Evolutionary conservation across 2,329 filamentous ascomycete genomes (phyloP).

Genomic region (Nemania serpens): DNA sequence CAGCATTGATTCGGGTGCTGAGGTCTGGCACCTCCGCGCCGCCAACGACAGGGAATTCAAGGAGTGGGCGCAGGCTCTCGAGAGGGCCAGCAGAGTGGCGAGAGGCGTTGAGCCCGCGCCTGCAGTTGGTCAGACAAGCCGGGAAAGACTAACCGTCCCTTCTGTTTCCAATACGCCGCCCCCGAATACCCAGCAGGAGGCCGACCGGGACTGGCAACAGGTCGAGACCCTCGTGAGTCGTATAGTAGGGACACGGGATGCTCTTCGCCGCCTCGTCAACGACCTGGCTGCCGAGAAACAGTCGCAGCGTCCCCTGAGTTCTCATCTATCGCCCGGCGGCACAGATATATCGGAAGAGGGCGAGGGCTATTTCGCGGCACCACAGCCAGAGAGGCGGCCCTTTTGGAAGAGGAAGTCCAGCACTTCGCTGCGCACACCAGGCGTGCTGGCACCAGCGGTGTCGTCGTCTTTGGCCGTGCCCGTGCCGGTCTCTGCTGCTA

Average conservation of each 20-base stretch:
- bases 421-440: slow-evolving; percentile 49
- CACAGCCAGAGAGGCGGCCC: slow-evolving; percentile 63
- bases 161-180: slow-evolving; percentile 40
- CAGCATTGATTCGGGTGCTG: slow-evolving; percentile 93
- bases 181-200: slow-evolving; percentile 26
- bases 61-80: slow-evolving; percentile 84
- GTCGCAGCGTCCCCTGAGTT: slow-evolving; percentile 42
- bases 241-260: slow-evolving; percentile 86
- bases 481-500: slow-evolving; percentile 44
- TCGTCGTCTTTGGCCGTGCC: slow-evolving; percentile 50
- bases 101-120: slow-evolving; percentile 53
- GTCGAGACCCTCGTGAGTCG: slow-evolving; percentile 85
- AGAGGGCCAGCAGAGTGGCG: slow-evolving; percentile 74
- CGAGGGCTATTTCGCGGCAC: slow-evolving; percentile 58
- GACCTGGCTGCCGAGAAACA: slow-evolving; percentile 74
- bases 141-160: slow-evolving; percentile 33
- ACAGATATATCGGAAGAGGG: slow-evolving; percentile 53
- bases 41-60: slow-evolving; percentile 82
- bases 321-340: slow-evolving; percentile 48
- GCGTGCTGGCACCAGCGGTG: slow-evolving; percentile 46
- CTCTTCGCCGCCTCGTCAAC: slow-evolving; percentile 81
- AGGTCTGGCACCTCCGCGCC: slow-evolving; percentile 93
- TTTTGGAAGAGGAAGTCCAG: slow-evolving; percentile 95
- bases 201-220: slow-evolving; percentile 78
- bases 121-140: slow-evolving; percentile 35